These are phyloP conservation scores for Aspergillus diversus DNA, from an alignment of 495 filamentous ascomycete species.

Conservation along the genomic window DNA sequence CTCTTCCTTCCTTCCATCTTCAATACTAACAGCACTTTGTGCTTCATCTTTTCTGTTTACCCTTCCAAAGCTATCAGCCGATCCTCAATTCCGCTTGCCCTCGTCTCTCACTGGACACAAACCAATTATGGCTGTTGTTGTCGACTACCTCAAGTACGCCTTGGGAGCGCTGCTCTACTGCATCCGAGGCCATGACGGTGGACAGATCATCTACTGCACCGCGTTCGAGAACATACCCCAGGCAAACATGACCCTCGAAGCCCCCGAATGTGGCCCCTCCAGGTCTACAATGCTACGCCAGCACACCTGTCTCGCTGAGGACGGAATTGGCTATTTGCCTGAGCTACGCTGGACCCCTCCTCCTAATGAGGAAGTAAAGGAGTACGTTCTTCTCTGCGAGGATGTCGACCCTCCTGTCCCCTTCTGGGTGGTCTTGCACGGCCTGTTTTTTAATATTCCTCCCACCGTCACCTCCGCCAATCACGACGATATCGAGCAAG, in stretches of 20 bases:
- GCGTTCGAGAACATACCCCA: constrained; percentile 36
- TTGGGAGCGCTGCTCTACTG: constrained; percentile 30
- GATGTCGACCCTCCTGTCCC: constrained; percentile 56
- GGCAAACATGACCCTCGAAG: constrained; percentile 47
- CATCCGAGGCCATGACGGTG: constrained; percentile 34
- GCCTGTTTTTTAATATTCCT: constrained; percentile 49
- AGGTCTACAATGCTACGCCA: constrained; percentile 38
- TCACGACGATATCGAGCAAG: constrained; percentile 35
- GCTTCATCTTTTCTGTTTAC: not conserved
- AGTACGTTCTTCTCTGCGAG: constrained; percentile 55
- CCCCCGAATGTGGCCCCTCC: constrained; percentile 42
- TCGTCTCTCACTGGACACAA: not conserved
- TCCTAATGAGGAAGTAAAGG: constrained; percentile 33
- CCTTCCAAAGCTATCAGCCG: not conserved
- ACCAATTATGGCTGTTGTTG: constrained; percentile 17
- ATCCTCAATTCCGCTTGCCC: not conserved
- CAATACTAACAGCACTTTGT: constrained; percentile 5
- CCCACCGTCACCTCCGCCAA: constrained; percentile 33
- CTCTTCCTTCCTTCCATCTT: not conserved
- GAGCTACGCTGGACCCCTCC: constrained; percentile 43
- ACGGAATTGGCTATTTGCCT: constrained; percentile 44
- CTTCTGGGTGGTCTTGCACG: constrained; percentile 47
- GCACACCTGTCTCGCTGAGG: constrained; percentile 40
- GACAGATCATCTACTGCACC: constrained; percentile 28
- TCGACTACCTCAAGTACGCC: constrained; percentile 30